These are phyloP conservation scores for Fusarium sp. DNA, from an alignment of 2,329 filamentous ascomycete genomes.

Conservation along the genomic window DNA sequence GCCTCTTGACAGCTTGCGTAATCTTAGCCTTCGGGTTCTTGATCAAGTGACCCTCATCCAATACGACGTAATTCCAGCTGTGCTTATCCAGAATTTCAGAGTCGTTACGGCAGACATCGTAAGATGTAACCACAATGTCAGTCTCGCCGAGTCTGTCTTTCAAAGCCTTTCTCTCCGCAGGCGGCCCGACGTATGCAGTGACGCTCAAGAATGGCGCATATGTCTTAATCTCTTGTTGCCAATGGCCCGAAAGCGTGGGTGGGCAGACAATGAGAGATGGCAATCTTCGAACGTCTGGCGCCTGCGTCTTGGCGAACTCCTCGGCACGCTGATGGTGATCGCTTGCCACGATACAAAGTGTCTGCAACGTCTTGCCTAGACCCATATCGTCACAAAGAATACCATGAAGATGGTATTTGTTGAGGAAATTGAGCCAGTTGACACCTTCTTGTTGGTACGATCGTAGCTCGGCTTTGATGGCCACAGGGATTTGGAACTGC, in stretches of 20 bases:
- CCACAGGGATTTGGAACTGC: slow-evolving; percentile 90
- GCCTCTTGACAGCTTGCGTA: slow-evolving; percentile 88
- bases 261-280: slow-evolving; percentile 96
- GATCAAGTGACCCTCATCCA: slow-evolving; percentile 97
- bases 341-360: slow-evolving; percentile 96
- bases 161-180: slow-evolving; percentile 79
- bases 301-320: slow-evolving; percentile 85
- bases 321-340: slow-evolving; percentile 95
- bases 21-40: slow-evolving; percentile 99
- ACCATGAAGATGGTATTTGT: slow-evolving; percentile 96
- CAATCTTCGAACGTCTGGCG: slow-evolving; percentile 80
- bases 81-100: slow-evolving; percentile 84
- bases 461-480: slow-evolving; percentile 95
- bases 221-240: slow-evolving; percentile 96
- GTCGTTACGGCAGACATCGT: slow-evolving; percentile 97
- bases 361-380: slow-evolving; percentile 96
- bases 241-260: slow-evolving; percentile 95
- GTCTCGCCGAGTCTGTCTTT: slow-evolving; percentile 77
- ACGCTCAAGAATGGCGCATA: slow-evolving; percentile 95
- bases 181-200: slow-evolving; percentile 90
- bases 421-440: slow-evolving; percentile 98
- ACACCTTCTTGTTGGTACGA: slow-evolving; percentile 99
- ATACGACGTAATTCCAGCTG: slow-evolving; percentile 96
- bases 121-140: slow-evolving; percentile 96
- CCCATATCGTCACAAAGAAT: slow-evolving; percentile 99